Conservation (phyloP, 1,139 yeast genomes). For the Pichia sp. region DNA sequence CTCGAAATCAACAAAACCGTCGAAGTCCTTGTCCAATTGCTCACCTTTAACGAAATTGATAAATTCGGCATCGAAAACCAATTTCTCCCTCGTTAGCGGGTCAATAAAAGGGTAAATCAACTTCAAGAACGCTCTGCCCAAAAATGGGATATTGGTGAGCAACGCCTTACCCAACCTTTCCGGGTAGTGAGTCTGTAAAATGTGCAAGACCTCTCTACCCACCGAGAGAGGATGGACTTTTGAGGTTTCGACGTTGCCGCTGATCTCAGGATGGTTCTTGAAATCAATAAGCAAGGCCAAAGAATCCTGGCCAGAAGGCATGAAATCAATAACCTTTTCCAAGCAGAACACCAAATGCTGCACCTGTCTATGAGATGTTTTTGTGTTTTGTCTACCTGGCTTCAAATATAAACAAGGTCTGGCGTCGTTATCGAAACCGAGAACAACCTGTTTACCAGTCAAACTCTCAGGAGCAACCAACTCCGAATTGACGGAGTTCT, state of each 20-base stretch:
- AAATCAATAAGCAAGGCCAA: conserved; percentile 86
- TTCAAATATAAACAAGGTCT: conserved; percentile 87
- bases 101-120: conserved; percentile 92
- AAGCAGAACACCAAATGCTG: conserved; percentile 89
- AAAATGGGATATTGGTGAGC: conserved; percentile 86
- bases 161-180: conserved; percentile 90
- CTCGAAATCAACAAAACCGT: conserved; percentile 74
- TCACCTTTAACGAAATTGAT: conserved; percentile 72
- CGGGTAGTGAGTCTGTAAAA: conserved; percentile 92
- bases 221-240: conserved; percentile 81
- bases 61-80: conserved; percentile 87
- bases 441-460: conserved; percentile 82
- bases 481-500: conserved; percentile 46
- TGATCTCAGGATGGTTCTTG: conserved; percentile 55
- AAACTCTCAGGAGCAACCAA: conserved; percentile 65
- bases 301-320: conserved; percentile 96
- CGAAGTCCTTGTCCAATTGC: conserved; percentile 79
- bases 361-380: conserved; percentile 79
- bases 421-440: conserved; percentile 84
- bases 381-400: conserved; percentile 92
- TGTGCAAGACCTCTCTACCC: conserved; percentile 78
- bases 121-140: conserved; percentile 86
- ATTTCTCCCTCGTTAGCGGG: conserved; percentile 87
- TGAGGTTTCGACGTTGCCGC: conserved; percentile 44
- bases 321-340: conserved; percentile 83